A percentile compares a stretch with the other conserved stretches of the same genome.
Evolutionary conservation across 23 red algal species (phyloP).

Genomic region (Gracilaria caudata): DNA sequence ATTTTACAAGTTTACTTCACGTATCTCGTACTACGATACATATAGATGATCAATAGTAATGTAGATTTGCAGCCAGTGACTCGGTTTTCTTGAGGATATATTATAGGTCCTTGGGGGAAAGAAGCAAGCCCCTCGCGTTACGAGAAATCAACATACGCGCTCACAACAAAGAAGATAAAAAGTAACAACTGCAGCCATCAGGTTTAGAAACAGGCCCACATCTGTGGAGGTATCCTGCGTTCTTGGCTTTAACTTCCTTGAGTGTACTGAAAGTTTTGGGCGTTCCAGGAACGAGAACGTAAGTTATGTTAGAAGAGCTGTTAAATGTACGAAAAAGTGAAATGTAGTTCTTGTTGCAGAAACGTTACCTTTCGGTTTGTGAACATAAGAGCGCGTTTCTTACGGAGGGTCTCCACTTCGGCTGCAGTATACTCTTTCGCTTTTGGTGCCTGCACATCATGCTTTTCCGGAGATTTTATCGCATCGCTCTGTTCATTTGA

Average conservation of each 20-base stretch:
- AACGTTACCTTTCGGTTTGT: constrained; percentile 27
- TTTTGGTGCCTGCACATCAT: neutral
- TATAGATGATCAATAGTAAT: too few species aligned
- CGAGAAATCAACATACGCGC: too few species aligned
- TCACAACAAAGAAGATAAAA: neutral
- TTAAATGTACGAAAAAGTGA: neutral
- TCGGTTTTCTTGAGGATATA: too few species aligned
- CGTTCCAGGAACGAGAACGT: neutral
- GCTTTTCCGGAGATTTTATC: neutral
- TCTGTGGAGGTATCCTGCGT: neutral
- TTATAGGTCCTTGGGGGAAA: too few species aligned
- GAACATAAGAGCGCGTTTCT: constrained; percentile 32
- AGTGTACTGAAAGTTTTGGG: constrained; percentile 2
- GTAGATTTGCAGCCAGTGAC: too few species aligned
- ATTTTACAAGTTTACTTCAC: too few species aligned
- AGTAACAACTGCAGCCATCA: neutral
- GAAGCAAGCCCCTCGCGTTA: too few species aligned
- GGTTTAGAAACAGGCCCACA: neutral
- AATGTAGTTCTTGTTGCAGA: neutral
- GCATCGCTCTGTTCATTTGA: neutral
- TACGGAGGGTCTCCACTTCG: constrained; percentile 23
- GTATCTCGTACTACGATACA: too few species aligned
- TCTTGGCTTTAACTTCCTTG: neutral
- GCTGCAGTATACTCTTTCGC: constrained; percentile 5
- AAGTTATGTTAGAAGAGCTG: neutral